phyloP scores from a whole-genome alignment of 2,329 filamentous ascomycete species.

The Microthyrium microscopicum region DNA sequence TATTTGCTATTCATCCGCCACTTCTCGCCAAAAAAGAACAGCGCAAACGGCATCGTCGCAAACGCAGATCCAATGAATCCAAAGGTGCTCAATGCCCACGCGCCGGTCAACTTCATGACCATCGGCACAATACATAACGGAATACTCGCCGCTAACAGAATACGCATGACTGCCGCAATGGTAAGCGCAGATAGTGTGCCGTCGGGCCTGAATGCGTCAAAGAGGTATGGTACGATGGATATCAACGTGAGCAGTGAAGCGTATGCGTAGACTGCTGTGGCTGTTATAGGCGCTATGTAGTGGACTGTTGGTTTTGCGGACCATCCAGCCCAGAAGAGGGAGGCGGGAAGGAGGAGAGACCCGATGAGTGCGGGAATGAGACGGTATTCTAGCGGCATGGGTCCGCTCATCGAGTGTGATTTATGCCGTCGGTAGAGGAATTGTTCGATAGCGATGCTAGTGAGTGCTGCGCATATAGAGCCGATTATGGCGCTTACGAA shows the following conservation, averaged over 20 bases:
- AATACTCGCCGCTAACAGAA: conserved; percentile 16
- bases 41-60: too few relatives aligned
- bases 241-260: conserved; percentile 17
- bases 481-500: conserved; percentile 20
- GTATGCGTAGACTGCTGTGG: conserved; percentile 19
- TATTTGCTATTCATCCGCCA: too few relatives aligned
- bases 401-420: not conserved
- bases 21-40: too few relatives aligned
- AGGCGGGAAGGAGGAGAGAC: conserved; percentile 14
- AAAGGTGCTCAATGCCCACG: conserved; percentile 15
- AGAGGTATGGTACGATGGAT: conserved; percentile 20
- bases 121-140: conserved; percentile 13
- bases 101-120: conserved; percentile 14
- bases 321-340: conserved; percentile 22
- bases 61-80: too few relatives aligned
- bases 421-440: conserved; percentile 10
- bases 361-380: conserved; percentile 21
- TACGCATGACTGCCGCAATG: conserved; percentile 15
- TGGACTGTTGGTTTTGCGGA: conserved; percentile 15
- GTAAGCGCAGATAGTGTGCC: conserved; percentile 21
- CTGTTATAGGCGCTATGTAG: conserved; percentile 17
- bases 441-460: conserved; percentile 15
- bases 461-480: conserved; percentile 14
- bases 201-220: conserved; percentile 20
- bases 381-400: conserved; percentile 16